phyloP scores from a whole-genome alignment of 768 basidiomycete genomes.

The Leccinum longicurvipes region DNA sequence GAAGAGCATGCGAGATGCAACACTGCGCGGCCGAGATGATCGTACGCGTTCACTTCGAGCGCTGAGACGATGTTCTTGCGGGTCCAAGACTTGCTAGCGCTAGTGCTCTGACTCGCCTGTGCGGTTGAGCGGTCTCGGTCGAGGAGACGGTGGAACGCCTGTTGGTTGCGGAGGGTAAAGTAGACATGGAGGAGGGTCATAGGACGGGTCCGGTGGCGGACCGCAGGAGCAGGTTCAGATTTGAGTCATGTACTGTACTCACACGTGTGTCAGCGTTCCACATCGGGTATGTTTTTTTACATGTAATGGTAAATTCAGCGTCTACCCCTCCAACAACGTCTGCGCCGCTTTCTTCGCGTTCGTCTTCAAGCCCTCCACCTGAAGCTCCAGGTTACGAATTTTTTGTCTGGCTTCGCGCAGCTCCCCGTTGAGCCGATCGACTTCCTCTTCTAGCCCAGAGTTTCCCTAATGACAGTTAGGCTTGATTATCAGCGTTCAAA shows the following conservation, averaged over 20 bases:
- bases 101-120: slow-evolving; percentile 35
- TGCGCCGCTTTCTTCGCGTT: neutral
- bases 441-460: neutral
- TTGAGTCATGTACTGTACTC: too few relatives aligned
- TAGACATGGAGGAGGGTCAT: slow-evolving; percentile 83
- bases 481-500: neutral
- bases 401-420: neutral
- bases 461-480: neutral
- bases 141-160: slow-evolving; percentile 74
- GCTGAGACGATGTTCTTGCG: slow-evolving; percentile 38
- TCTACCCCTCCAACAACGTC: neutral
- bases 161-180: slow-evolving; percentile 67
- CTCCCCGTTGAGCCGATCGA: neutral
- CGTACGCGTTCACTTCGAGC: slow-evolving; percentile 67
- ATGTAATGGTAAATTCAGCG: too few relatives aligned
- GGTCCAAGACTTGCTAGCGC: slow-evolving; percentile 58
- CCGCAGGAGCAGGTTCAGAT: too few relatives aligned
- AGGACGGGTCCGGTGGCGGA: slow-evolving; percentile 28
- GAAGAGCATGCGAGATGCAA: slow-evolving; percentile 79
- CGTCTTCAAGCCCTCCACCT: neutral
- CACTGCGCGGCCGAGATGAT: slow-evolving; percentile 70
- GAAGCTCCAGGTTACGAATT: neutral
- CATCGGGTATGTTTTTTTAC: too few relatives aligned
- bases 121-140: slow-evolving; percentile 42
- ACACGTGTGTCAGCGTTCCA: slow-evolving; percentile 1